These are phyloP conservation scores for Leccinum truebloodii DNA, from an alignment of 768 basidiomycete species.

Conservation along the genomic window DNA sequence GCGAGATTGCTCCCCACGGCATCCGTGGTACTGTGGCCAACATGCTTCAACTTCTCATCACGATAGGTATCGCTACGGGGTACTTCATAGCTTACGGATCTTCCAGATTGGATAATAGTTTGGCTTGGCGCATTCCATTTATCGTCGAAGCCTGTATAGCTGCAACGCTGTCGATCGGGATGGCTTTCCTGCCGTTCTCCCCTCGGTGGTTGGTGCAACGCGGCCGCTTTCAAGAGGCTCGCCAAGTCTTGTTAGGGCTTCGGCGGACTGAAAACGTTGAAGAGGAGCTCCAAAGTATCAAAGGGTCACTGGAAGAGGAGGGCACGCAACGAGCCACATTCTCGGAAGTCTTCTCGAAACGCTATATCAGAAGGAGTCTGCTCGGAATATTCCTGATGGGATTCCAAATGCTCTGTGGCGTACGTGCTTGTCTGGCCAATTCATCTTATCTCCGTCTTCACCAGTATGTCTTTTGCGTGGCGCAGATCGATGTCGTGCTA, in stretches of 20 bases:
- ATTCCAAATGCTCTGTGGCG: constrained; percentile 42
- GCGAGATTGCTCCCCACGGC: constrained; percentile 44
- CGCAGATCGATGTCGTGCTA: constrained; percentile 29
- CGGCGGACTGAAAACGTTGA: constrained; percentile 18
- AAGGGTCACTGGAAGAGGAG: constrained; percentile 26
- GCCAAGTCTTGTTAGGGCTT: constrained; percentile 27
- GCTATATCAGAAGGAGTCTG: constrained; percentile 35
- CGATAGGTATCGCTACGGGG: constrained; percentile 43
- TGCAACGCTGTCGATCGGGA: constrained; percentile 19
- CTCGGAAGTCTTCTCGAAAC: constrained; percentile 30
- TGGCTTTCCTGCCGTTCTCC: constrained; percentile 24
- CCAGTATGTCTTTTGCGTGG: not conserved
- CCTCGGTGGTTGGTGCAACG: constrained; percentile 34
- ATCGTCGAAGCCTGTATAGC: constrained; percentile 28
- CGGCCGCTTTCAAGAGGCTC: constrained; percentile 35
- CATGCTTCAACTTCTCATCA: constrained; percentile 44
- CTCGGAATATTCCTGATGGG: constrained; percentile 45
- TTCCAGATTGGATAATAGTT: constrained; percentile 21
- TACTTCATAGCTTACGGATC: constrained; percentile 29
- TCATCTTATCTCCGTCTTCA: not conserved
- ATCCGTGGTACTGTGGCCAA: constrained; percentile 44
- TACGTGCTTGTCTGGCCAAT: constrained; percentile 10
- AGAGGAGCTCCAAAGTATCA: constrained; percentile 23
- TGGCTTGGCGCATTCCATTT: constrained; percentile 33
- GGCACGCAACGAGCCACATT: constrained; percentile 21